A percentile compares a stretch with the other conserved stretches of the same genome.
Conservation (phyloP, 2,329 filamentous ascomycete genomes). For the Dothistroma septosporum region DNA sequence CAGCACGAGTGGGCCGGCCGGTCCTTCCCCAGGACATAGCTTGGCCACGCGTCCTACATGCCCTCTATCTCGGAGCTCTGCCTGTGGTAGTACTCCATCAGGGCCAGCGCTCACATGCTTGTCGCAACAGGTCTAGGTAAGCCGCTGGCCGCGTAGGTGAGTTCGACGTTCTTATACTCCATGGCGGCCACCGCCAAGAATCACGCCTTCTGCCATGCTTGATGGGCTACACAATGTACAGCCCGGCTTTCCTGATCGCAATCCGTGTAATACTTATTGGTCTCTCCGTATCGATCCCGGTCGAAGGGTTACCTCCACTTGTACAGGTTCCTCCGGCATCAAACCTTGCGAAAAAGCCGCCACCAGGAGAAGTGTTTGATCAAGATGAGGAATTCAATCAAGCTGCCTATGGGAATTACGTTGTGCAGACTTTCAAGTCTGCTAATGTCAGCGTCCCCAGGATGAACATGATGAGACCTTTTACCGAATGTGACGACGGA, state of each 20-base stretch:
- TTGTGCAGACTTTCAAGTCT: slow-evolving; percentile 33
- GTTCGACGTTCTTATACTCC: slow-evolving; percentile 3
- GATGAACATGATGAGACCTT: slow-evolving; percentile 26
- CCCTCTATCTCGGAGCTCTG: not conserved
- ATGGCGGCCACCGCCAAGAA: slow-evolving; percentile 2
- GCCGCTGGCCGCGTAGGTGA: slow-evolving; percentile 1
- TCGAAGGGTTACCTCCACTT: not conserved
- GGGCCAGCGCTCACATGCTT: not conserved
- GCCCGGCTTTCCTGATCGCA: not conserved
- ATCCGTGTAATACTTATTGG: not conserved
- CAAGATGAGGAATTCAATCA: slow-evolving; percentile 31
- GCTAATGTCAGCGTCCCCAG: slow-evolving; percentile 33
- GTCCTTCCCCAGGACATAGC: not conserved
- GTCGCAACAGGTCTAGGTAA: not conserved
- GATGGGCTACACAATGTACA: not conserved
- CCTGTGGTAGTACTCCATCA: not conserved
- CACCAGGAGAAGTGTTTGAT: slow-evolving; percentile 15
- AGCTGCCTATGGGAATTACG: slow-evolving; percentile 36
- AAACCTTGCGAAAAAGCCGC: slow-evolving; percentile 2
- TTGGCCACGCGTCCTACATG: slow-evolving; percentile 1
- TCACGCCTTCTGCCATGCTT: not conserved
- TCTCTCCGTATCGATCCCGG: not conserved
- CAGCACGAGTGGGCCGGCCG: not conserved
- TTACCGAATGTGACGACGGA: slow-evolving; percentile 29
- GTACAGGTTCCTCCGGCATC: not conserved